A percentile compares a stretch with the other conserved stretches of the same genome.
phyloP scores from a whole-genome alignment of 495 filamentous ascomycete genomes.

The Neohortaea acidophila region DNA sequence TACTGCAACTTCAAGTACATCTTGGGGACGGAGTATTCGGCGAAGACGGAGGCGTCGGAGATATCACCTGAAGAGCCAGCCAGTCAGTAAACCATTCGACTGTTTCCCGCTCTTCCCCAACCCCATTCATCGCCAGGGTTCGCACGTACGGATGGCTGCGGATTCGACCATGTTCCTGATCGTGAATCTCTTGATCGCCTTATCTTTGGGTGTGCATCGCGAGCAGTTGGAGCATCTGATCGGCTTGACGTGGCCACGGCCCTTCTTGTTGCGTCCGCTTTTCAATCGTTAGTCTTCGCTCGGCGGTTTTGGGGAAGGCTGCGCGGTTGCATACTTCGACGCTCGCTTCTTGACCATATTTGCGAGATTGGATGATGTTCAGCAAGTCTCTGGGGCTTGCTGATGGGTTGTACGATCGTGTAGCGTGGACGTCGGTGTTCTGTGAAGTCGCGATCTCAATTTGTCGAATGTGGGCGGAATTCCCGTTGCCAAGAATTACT shows the following conservation, averaged over 20 bases:
- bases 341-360: slow-evolving; percentile 99
- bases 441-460: too few species aligned
- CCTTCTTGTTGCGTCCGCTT: slow-evolving; percentile 99
- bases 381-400: slow-evolving; percentile 12
- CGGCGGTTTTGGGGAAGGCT: slow-evolving; percentile 13
- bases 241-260: slow-evolving; percentile 97
- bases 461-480: too few species aligned
- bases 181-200: slow-evolving; percentile 99
- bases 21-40: slow-evolving; percentile 98
- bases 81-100: not conserved
- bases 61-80: slow-evolving; percentile 75
- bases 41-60: slow-evolving; percentile 96
- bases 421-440: too few species aligned
- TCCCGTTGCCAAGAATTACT: too few species aligned
- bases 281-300: slow-evolving; percentile 21
- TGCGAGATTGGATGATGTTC: slow-evolving; percentile 28
- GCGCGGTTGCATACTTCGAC: slow-evolving; percentile 56
- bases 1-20: slow-evolving; percentile 99
- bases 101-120: slow-evolving; percentile 2
- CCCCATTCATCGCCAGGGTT: not conserved
- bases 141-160: slow-evolving; percentile 89
- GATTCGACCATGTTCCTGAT: slow-evolving; percentile 99
- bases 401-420: slow-evolving; percentile 3
- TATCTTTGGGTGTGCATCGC: slow-evolving; percentile 98
- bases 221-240: slow-evolving; percentile 99